A percentile compares a stretch with the other conserved stretches of the same genome.
Conservation (phyloP, 345 rosid species). For the Streptanthus diversifolius region DNA sequence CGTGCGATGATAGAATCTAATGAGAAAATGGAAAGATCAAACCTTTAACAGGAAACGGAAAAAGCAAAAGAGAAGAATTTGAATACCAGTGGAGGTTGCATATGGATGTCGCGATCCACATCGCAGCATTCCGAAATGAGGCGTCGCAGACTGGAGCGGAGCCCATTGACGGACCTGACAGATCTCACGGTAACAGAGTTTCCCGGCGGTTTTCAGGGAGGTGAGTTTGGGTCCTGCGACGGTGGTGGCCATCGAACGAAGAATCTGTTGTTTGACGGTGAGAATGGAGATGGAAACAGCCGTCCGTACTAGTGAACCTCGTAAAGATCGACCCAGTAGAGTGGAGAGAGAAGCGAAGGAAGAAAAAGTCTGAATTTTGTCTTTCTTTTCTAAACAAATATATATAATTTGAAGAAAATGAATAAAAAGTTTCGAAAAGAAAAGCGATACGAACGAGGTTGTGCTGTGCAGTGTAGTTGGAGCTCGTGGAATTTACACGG, state of each 20-base stretch:
- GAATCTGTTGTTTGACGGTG: slow-evolving; percentile 8
- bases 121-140: slow-evolving; percentile 41
- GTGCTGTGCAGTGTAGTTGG: slow-evolving; percentile 5
- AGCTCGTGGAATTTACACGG: neutral
- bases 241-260: slow-evolving; percentile 50
- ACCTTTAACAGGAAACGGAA: neutral
- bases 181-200: slow-evolving; percentile 38
- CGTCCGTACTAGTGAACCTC: slow-evolving; percentile 14
- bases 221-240: slow-evolving; percentile 51
- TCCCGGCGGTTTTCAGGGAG: slow-evolving; percentile 46
- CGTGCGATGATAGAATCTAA: slow-evolving; percentile 13
- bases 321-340: slow-evolving; percentile 22
- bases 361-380: neutral
- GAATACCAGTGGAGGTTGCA: slow-evolving; percentile 53
- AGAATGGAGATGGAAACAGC: neutral
- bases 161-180: slow-evolving; percentile 46
- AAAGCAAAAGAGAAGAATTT: neutral
- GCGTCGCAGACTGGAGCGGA: slow-evolving; percentile 39
- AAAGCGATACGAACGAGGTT: slow-evolving; percentile 29
- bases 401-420: neutral
- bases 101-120: slow-evolving; percentile 42
- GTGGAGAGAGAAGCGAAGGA: neutral
- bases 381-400: neutral
- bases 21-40: neutral
- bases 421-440: neutral